phyloP scores from a whole-genome alignment of 495 filamentous ascomycete genomes.

The Daldinia childiae region DNA sequence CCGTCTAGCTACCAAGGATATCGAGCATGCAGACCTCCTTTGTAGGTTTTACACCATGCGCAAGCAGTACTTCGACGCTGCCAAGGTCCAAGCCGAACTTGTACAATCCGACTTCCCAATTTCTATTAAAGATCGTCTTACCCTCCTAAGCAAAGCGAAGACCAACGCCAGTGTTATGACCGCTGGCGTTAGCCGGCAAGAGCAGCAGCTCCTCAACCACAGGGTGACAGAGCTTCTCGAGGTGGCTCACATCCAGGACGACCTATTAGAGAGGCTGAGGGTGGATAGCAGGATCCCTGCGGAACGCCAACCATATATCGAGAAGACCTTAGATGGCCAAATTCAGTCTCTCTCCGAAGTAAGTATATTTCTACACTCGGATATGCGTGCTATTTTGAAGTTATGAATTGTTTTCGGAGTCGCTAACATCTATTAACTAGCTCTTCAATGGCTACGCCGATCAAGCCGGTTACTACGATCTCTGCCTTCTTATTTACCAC shows the following conservation, averaged over 20 bases:
- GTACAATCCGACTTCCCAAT: constrained; percentile 82
- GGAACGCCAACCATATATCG: constrained; percentile 67
- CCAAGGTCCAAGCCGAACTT: constrained; percentile 82
- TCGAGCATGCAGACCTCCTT: constrained; percentile 86
- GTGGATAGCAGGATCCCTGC: constrained; percentile 71
- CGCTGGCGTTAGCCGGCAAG: constrained; percentile 73
- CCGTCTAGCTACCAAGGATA: constrained; percentile 70
- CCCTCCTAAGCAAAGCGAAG: constrained; percentile 86
- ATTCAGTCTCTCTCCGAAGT: constrained; percentile 79
- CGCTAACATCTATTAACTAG: constrained; percentile 54
- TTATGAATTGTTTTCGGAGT: constrained; percentile 8
- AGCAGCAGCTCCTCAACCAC: constrained; percentile 79
- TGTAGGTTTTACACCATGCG: constrained; percentile 88
- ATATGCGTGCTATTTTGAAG: background rate
- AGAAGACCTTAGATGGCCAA: constrained; percentile 73
- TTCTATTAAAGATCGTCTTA: constrained; percentile 79
- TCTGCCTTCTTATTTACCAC: constrained; percentile 90
- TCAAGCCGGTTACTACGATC: constrained; percentile 86
- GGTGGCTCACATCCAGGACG: constrained; percentile 93
- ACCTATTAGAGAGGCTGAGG: constrained; percentile 81
- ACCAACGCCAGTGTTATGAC: constrained; percentile 84
- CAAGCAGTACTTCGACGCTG: constrained; percentile 82
- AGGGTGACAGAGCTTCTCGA: constrained; percentile 88
- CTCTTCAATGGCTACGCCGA: constrained; percentile 93
- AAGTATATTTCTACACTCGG: constrained; percentile 48